phyloP scores from a whole-genome alignment of 352 stramenopile genomes.

The Globisporangium parvum region DNA sequence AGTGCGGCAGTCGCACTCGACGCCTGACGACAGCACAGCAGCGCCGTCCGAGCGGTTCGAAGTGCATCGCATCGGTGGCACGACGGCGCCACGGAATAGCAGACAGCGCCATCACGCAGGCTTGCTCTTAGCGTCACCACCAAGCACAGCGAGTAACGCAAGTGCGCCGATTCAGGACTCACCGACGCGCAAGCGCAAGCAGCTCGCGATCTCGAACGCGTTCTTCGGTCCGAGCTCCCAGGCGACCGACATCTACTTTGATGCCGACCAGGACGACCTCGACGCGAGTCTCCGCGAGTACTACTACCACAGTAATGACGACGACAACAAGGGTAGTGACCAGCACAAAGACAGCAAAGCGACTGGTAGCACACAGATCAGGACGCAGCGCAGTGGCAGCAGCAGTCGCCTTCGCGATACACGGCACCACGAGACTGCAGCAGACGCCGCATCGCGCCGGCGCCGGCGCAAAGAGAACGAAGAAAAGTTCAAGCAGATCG shows the following conservation, averaged over 20 bases:
- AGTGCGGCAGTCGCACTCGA: no score
- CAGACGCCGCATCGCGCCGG: constrained; percentile 10
- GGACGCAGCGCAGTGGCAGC: neutral
- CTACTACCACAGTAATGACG: constrained; percentile 8
- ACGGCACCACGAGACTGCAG: neutral
- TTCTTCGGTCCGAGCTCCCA: constrained; percentile 36
- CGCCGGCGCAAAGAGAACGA: constrained; percentile 37
- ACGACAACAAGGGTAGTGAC: no score
- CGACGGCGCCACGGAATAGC: no score
- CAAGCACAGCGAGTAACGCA: no score
- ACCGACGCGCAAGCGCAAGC: constrained; percentile 4
- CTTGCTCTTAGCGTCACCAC: no score
- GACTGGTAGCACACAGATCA: neutral
- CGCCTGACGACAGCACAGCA: no score
- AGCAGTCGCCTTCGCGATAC: constrained; percentile 10
- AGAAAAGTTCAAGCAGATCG: constrained; percentile 42
- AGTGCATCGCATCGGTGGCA: no score
- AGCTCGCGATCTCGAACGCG: constrained; percentile 22
- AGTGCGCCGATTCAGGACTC: no score
- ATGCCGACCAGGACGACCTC: constrained; percentile 14
- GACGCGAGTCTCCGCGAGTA: constrained; percentile 5
- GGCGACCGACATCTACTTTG: constrained; percentile 19
- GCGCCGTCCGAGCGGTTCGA: no score
- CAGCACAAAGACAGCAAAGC: constrained; percentile 11
- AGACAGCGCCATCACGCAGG: no score